phyloP scores from a whole-genome alignment of 768 basidiomycete genomes.

The Paxillus rubicundulus region DNA sequence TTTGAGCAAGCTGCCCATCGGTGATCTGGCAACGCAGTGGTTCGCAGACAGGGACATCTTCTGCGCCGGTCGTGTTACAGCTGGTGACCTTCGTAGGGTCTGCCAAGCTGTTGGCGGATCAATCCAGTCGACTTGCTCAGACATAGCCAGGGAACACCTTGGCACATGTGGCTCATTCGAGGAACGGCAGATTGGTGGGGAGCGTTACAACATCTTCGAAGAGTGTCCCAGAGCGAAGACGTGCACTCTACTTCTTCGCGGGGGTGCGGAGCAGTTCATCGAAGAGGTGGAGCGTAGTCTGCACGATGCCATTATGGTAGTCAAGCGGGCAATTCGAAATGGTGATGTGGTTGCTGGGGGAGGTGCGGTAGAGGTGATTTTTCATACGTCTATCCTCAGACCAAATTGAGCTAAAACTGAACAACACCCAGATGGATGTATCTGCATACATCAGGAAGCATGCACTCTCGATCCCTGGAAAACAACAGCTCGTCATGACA shows the following conservation, averaged over 20 bases:
- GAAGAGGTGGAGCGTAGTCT: slow-evolving; percentile 96
- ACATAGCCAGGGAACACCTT: slow-evolving; percentile 85
- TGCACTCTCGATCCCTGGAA: slow-evolving; percentile 91
- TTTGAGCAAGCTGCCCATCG: slow-evolving; percentile 96
- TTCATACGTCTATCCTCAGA: neutral
- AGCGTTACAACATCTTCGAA: slow-evolving; percentile 94
- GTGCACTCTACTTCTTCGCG: slow-evolving; percentile 90
- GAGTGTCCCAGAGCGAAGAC: slow-evolving; percentile 93
- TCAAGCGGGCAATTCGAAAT: slow-evolving; percentile 93
- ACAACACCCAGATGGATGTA: slow-evolving; percentile 80
- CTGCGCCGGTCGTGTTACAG: slow-evolving; percentile 93
- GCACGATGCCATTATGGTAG: slow-evolving; percentile 99
- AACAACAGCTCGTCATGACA: slow-evolving; percentile 90
- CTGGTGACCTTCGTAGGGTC: slow-evolving; percentile 87
- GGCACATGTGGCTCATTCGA: slow-evolving; percentile 93
- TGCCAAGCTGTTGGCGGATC: slow-evolving; percentile 95
- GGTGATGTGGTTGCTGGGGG: slow-evolving; percentile 97
- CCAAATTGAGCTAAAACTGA: neutral
- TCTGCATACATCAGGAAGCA: slow-evolving; percentile 92
- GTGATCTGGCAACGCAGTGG: slow-evolving; percentile 98
- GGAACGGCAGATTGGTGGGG: slow-evolving; percentile 94
- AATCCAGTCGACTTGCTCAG: slow-evolving; percentile 92
- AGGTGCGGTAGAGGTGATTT: slow-evolving; percentile 87
- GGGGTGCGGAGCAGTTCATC: slow-evolving; percentile 98
- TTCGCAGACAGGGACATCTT: slow-evolving; percentile 99